Evolutionary conservation across 768 basidiomycete genomes (phyloP), one percentile per base, ranked within the genome.

Genomic region (Termitomyces heimii): DNA sequence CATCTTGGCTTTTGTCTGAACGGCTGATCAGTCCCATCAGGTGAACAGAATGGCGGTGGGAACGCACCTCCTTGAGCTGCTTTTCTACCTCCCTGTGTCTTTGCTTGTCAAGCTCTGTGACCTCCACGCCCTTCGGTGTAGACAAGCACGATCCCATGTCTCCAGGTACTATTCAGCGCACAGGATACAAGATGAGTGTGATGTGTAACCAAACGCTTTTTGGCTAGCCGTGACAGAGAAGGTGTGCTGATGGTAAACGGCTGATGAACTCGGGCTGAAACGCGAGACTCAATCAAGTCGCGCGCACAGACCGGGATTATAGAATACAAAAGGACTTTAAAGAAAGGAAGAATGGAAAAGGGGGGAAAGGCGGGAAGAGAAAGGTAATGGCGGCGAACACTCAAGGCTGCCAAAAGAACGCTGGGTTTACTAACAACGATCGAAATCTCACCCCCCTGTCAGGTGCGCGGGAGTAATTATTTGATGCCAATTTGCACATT

Each of bases 61-160:
- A 18, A 74, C 81, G 46, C 55, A 88, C 87, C 75, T 92, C 90
- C 68, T 78, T 87, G 57, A 95, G 75, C 63, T 83, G 80, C 72
- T 86, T 89, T 73, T 93, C 91, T 5, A 80, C 90, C 63, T 86
- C 85, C 55, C 76, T 74, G 65, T 92, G 84, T 60, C 77, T 70
- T 61, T 74, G 72, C 71, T 77, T 85, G 62, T 90, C 89, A 42
- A 86, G 82, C 52, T 92, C 90, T 10, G 81, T 76, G 7, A 88
- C 76, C 51, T 87, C 89, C 2, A 78, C 70, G 5, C 74, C 75
- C 0, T 74, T 73, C 13, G 73, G 71, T 12, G 87, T 75, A 26
- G 92, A 94, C 65, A 92, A 73, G 69, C 92, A 95, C 37, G 82
- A 81, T 59, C 94, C 93, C 89, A 92, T 91, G 45, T 54, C 42